These are phyloP conservation scores for Entomortierella chlamydospora DNA, from an alignment of 192 early-diverging fungal species.

Conservation along the genomic window DNA sequence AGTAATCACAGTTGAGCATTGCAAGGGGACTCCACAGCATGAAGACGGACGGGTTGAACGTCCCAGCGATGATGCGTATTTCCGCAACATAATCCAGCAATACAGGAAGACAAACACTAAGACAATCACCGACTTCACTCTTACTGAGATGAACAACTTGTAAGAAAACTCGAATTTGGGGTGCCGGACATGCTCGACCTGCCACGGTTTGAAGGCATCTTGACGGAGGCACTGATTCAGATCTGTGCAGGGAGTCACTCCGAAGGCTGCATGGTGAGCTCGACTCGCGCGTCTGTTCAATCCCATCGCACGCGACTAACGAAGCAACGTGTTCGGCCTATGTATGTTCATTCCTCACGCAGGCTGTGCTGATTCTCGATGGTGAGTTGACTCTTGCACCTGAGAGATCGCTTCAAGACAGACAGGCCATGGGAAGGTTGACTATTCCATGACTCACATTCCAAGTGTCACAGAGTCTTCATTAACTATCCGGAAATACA, in stretches of 20 bases:
- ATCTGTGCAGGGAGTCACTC: constrained; percentile 11
- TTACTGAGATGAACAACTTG: constrained; percentile 21
- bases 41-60: constrained; percentile 12
- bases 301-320: background rate
- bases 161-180: constrained; percentile 18
- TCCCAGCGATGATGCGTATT: constrained; percentile 7
- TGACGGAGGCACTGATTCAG: constrained; percentile 10
- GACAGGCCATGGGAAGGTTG: constrained; percentile 31
- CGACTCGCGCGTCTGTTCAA: constrained; percentile 4
- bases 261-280: constrained; percentile 18
- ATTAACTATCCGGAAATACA: constrained; percentile 21
- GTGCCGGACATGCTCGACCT: constrained; percentile 2
- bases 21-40: constrained; percentile 9
- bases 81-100: constrained; percentile 17
- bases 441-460: constrained; percentile 23
- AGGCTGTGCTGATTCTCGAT: constrained; percentile 24
- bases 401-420: constrained; percentile 18
- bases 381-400: constrained; percentile 19
- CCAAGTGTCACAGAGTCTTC: constrained; percentile 35
- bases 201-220: constrained; percentile 4
- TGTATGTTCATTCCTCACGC: constrained; percentile 28
- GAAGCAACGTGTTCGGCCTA: constrained; percentile 17
- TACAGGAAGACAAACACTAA: constrained; percentile 13
- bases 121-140: constrained; percentile 27
- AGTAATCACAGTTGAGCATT: constrained; percentile 15